Base-by-base conservation (phyloP, 176 grass and related monocot genomes). In the Zoysia japonica region DNA sequence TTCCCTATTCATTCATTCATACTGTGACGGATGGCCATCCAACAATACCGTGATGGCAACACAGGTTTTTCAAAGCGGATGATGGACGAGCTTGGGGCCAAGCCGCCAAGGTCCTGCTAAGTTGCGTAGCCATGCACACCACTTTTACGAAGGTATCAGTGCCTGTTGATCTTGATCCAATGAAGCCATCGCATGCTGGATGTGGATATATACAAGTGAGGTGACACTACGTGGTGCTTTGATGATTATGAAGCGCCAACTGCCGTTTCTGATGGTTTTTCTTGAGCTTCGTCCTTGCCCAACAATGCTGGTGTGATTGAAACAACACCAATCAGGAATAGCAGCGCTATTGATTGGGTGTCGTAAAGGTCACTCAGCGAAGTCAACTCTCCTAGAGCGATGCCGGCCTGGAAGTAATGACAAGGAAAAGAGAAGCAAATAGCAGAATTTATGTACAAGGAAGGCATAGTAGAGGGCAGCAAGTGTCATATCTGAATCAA, bases 331-430 rank as follows among this genome's bases (percentile, higher is more conserved):
- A 99, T 99, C 65, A 95, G 81, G 78, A 99, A 99, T 41, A 99
- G 82, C 16, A 91, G 82, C 1, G 90, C 90, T 56, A 99, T 89
- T 53, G 96, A 88, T 72, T 93, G 92, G 76, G 88, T 87, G 76
- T 99, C 92, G n/a, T 99, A 99, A 64, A 99, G 88, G 74, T 99
- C 96, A 44, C 84, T 89, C 63, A 99, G 65, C 0, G 96, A 99
- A 77, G 82, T 86, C 74, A 99, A 70, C 56, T 99, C 96, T 66
- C 92, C 92, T 1, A 99, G 77, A 83, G 90, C 92, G 84, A 95
- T 95, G 75, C 96, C 96, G 89, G 96, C 96, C 96, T 99, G 90
- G 12, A 80, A 44, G 45, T 36, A 72, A 72, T 78, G 37, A 66
- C 20, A 77, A 14, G 65, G 36, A 54, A n/a, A 11, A 71, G 37